These are phyloP conservation scores for Cyclotella sp. DNA, from an alignment of 108 stramenopile genomes.

Conservation along the genomic window DNA sequence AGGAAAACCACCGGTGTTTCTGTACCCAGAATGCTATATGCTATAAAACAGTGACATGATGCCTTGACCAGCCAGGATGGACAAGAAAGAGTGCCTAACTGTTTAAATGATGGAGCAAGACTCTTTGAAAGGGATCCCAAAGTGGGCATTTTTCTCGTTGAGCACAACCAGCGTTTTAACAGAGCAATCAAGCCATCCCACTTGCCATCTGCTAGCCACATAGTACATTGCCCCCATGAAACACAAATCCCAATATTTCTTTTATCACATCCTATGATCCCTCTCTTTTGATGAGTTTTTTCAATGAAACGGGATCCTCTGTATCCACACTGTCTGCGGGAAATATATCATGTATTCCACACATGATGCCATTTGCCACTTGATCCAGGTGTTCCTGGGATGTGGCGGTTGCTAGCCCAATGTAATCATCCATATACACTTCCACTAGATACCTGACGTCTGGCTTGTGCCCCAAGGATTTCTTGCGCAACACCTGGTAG, in stretches of 20 bases:
- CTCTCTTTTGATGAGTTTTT: neutral
- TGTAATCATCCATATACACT: slow-evolving; percentile 2
- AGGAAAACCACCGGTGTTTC: neutral
- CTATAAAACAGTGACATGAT: neutral
- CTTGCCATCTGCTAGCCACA: neutral
- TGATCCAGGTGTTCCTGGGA: neutral
- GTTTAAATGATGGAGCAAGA: neutral
- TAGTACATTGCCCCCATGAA: neutral
- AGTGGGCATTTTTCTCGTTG: too few relatives aligned
- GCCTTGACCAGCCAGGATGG: neutral
- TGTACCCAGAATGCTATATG: too few relatives aligned
- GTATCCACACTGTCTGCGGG: neutral
- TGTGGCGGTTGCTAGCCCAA: neutral
- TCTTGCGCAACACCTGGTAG: too few relatives aligned
- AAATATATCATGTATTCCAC: neutral
- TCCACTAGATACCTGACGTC: neutral
- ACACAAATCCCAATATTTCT: neutral
- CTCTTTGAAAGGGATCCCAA: neutral
- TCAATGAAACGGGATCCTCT: neutral
- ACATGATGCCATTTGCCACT: neutral
- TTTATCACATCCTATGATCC: neutral
- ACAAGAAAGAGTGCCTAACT: neutral
- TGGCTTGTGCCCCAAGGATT: too few relatives aligned
- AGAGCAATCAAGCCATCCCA: neutral
- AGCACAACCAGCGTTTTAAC: neutral